These are phyloP conservation scores for Suillus variegatus DNA, from an alignment of 768 basidiomycete species.

Conservation along the genomic window DNA sequence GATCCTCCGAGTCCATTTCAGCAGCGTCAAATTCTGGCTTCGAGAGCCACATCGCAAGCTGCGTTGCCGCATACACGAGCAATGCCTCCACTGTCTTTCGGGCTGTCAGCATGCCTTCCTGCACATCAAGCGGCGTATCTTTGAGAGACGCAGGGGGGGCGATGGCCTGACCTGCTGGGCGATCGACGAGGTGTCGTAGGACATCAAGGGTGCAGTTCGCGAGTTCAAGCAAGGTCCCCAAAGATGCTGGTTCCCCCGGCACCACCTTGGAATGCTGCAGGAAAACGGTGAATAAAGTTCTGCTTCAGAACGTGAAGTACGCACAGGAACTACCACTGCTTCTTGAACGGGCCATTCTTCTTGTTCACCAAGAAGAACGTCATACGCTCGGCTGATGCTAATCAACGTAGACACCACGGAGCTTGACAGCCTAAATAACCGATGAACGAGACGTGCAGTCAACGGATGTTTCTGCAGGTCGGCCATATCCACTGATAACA, in stretches of 20 bases:
- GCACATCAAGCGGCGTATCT: constrained; percentile 46
- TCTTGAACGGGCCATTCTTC: constrained; percentile 75
- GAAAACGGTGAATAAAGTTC: background rate
- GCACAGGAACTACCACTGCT: constrained; percentile 71
- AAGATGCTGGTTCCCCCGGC: constrained; percentile 76
- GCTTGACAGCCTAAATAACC: constrained; percentile 68
- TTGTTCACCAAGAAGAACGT: constrained; percentile 59
- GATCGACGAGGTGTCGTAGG: constrained; percentile 63
- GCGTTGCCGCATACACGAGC: constrained; percentile 70
- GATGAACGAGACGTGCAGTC: constrained; percentile 68
- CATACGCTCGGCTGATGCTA: constrained; percentile 68
- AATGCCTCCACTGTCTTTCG: constrained; percentile 68
- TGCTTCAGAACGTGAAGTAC: background rate
- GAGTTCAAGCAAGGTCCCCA: constrained; percentile 87
- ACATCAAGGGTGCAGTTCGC: constrained; percentile 78
- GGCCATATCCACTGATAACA: constrained; percentile 44
- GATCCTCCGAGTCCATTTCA: constrained; percentile 43
- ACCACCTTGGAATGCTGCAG: constrained; percentile 83
- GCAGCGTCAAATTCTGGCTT: constrained; percentile 65
- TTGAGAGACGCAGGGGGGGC: constrained; percentile 33
- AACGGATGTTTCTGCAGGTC: constrained; percentile 74
- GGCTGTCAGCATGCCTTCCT: constrained; percentile 55
- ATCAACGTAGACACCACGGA: constrained; percentile 72
- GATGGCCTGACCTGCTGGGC: constrained; percentile 59
- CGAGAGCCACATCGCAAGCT: constrained; percentile 76